phyloP scores from a whole-genome alignment of 257 asterid genomes.

The Paulownia fortunei region DNA sequence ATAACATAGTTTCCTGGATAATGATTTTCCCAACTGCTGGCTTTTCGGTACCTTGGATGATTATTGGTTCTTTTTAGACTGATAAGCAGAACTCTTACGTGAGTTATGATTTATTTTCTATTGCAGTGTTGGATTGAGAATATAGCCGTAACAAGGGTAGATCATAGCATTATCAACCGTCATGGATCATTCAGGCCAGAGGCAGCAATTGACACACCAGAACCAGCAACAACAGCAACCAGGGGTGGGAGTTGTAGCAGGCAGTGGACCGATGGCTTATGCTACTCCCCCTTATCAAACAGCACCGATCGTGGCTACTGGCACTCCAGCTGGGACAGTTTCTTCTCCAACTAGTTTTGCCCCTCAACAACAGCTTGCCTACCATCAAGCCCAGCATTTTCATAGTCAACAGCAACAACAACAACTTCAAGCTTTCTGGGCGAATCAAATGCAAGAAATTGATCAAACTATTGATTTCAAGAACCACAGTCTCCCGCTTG shows the following conservation, averaged over 20 bases:
- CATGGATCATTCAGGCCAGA: constrained; percentile 57
- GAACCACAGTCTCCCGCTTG: constrained; percentile 72
- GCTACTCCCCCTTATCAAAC: constrained; percentile 44
- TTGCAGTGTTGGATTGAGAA: constrained; percentile 34
- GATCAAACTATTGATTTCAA: constrained; percentile 61
- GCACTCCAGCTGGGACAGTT: constrained; percentile 48
- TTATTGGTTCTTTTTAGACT: neutral
- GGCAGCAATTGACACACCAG: constrained; percentile 44
- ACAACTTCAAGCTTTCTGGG: constrained; percentile 66
- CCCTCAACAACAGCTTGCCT: constrained; percentile 51
- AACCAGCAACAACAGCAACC: constrained; percentile 45
- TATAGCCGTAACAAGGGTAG: neutral
- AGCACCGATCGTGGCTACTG: constrained; percentile 44
- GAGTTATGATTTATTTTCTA: neutral
- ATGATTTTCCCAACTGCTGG: neutral
- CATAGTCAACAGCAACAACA: constrained; percentile 56
- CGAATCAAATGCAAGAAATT: constrained; percentile 55
- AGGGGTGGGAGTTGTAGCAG: constrained; percentile 37
- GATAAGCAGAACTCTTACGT: neutral
- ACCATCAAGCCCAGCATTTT: constrained; percentile 56
- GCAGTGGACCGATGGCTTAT: constrained; percentile 39
- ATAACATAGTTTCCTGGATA: neutral
- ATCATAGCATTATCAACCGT: neutral
- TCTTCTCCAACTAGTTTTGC: constrained; percentile 51
- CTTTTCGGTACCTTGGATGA: neutral